These are phyloP conservation scores for Erythrophleum fordii DNA, from an alignment of 306 rosid species.

Conservation along the genomic window DNA sequence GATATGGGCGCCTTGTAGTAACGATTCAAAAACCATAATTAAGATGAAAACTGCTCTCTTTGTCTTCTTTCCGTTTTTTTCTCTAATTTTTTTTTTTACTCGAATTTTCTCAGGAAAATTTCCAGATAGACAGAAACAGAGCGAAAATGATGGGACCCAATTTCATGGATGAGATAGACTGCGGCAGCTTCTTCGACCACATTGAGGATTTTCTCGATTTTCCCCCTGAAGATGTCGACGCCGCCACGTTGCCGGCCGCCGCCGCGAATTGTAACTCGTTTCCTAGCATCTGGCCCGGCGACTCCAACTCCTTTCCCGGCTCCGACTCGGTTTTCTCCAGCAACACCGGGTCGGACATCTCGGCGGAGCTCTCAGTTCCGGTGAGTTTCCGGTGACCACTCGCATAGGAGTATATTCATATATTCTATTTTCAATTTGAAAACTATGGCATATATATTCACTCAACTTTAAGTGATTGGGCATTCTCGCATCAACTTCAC, in stretches of 20 bases:
- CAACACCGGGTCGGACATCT: slow-evolving; percentile 71
- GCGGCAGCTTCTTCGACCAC: slow-evolving; percentile 91
- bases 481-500: background rate
- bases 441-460: background rate
- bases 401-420: slow-evolving; percentile 22
- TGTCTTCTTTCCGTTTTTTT: background rate
- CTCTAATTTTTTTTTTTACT: background rate
- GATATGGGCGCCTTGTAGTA: background rate
- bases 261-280: slow-evolving; percentile 49
- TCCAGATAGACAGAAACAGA: background rate
- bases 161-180: slow-evolving; percentile 82
- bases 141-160: slow-evolving; percentile 73
- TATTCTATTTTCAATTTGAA: slow-evolving; percentile 28
- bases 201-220: slow-evolving; percentile 92
- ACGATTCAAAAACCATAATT: background rate
- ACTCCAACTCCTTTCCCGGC: slow-evolving; percentile 54
- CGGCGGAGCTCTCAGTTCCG: slow-evolving; percentile 93
- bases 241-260: slow-evolving; percentile 51
- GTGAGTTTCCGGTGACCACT: slow-evolving; percentile 50
- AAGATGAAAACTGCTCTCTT: background rate
- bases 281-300: slow-evolving; percentile 63
- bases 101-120: slow-evolving; percentile 43
- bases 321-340: slow-evolving; percentile 70
- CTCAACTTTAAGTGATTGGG: slow-evolving; percentile 3
- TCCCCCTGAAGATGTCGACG: slow-evolving; percentile 65